Conservation (phyloP, 2,329 filamentous ascomycete genomes). For the Pseudogymnoascus sp. region DNA sequence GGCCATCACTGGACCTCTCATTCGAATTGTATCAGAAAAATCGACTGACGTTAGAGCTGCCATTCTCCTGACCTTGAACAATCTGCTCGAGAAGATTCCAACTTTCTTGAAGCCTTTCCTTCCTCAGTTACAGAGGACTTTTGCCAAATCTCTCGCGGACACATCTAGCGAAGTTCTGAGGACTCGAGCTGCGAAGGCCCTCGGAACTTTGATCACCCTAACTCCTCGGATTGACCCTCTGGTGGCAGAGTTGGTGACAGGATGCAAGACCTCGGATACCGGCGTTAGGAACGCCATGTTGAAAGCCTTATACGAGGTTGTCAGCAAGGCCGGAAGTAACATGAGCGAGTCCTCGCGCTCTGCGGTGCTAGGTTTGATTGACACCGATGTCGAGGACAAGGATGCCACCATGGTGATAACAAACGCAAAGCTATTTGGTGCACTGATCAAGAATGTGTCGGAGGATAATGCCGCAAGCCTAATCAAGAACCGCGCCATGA, state of each 20-base stretch:
- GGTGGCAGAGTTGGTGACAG: slow-evolving; percentile 86
- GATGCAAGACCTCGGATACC: slow-evolving; percentile 78
- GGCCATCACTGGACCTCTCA: slow-evolving; percentile 93
- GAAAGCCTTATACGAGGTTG: slow-evolving; percentile 90
- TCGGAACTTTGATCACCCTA: slow-evolving; percentile 91
- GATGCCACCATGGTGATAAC: slow-evolving; percentile 79
- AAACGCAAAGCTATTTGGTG: slow-evolving; percentile 82
- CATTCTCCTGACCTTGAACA: slow-evolving; percentile 89
- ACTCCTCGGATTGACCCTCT: slow-evolving; percentile 93
- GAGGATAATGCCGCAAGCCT: slow-evolving; percentile 55
- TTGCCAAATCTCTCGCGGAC: slow-evolving; percentile 92
- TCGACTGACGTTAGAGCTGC: slow-evolving; percentile 94
- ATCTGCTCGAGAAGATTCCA: slow-evolving; percentile 92
- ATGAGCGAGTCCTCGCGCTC: slow-evolving; percentile 88
- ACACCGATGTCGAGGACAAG: slow-evolving; percentile 68
- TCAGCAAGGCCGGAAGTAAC: slow-evolving; percentile 86
- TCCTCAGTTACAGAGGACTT: slow-evolving; percentile 91
- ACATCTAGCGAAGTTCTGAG: slow-evolving; percentile 83
- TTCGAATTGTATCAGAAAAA: slow-evolving; percentile 93
- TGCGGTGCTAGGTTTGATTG: slow-evolving; percentile 82
- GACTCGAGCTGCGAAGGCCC: slow-evolving; percentile 80
- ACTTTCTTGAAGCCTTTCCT: slow-evolving; percentile 92
- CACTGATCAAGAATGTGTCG: slow-evolving; percentile 79
- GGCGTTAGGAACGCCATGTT: slow-evolving; percentile 95
- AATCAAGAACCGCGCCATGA: slow-evolving; percentile 69